A percentile compares a stretch with the other conserved stretches of the same genome.
Conservation (phyloP, 2,329 filamentous ascomycete species). For the Colletotrichum somersetense region DNA sequence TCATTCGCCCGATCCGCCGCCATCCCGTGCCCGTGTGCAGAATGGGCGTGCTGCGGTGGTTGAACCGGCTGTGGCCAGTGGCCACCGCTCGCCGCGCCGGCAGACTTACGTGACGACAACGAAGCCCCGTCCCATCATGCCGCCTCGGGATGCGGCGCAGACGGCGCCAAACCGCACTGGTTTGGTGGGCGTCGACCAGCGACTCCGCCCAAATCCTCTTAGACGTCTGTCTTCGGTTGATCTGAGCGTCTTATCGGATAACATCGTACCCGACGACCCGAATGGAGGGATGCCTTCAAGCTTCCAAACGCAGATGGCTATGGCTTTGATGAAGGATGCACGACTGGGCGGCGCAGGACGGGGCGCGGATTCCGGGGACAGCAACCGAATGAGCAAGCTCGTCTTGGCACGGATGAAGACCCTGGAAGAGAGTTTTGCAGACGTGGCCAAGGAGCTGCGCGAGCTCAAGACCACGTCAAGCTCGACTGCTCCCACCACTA, state of each 20-base stretch:
- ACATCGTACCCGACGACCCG: conserved; percentile 71
- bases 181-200: conserved; percentile 65
- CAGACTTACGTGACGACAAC: conserved; percentile 58
- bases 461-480: conserved; percentile 64
- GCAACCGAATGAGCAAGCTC: conserved; percentile 80
- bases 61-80: conserved; percentile 53
- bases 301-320: conserved; percentile 84
- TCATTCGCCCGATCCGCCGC: conserved; percentile 54
- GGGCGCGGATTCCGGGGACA: conserved; percentile 57
- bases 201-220: conserved; percentile 53
- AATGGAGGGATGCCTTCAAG: conserved; percentile 77
- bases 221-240: conserved; percentile 74
- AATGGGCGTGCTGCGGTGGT: conserved; percentile 44
- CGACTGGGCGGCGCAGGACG: conserved; percentile 62
- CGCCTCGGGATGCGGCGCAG: conserved; percentile 64
- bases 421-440: conserved; percentile 89
- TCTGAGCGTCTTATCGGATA: conserved; percentile 80
- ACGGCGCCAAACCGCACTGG: conserved; percentile 68
- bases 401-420: conserved; percentile 93
- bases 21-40: conserved; percentile 48
- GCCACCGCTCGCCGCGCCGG: conserved; percentile 63
- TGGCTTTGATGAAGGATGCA: conserved; percentile 71
- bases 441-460: conserved; percentile 86
- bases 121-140: conserved; percentile 69
- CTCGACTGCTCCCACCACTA: conserved; percentile 61